phyloP scores from a whole-genome alignment of 208 protist genomes.

The Phytomonas francai region DNA sequence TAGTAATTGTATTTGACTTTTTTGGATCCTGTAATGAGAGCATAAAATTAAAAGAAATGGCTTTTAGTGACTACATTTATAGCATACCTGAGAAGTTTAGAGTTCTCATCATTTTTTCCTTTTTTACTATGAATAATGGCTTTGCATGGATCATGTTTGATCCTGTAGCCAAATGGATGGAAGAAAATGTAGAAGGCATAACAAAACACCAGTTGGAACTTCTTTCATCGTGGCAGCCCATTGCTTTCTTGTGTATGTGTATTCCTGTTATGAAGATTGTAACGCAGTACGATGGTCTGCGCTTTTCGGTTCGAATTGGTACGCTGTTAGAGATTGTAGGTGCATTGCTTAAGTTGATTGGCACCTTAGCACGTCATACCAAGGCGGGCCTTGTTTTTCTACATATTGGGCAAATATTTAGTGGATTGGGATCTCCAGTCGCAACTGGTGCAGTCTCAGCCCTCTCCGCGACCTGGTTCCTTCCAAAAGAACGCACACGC shows the following conservation, averaged over 20 bases:
- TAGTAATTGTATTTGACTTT: background rate
- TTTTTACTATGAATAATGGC: conserved; percentile 83
- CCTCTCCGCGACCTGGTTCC: conserved; percentile 81
- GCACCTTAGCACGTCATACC: conserved; percentile 25
- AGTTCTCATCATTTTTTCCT: conserved; percentile 72
- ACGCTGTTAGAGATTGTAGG: conserved; percentile 54
- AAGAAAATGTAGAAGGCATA: conserved; percentile 57
- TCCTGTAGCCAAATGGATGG: conserved; percentile 63
- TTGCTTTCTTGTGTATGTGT: conserved; percentile 62
- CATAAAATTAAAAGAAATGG: background rate
- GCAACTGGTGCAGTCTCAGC: conserved; percentile 69
- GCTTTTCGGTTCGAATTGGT: conserved; percentile 56
- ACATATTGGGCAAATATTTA: conserved; percentile 78
- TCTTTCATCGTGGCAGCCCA: conserved; percentile 77
- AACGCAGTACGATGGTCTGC: conserved; percentile 65
- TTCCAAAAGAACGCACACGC: conserved; percentile 70
- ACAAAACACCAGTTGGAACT: conserved; percentile 45
- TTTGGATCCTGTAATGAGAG: background rate
- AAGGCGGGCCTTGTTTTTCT: conserved; percentile 55
- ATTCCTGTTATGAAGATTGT: conserved; percentile 75
- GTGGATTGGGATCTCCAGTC: conserved; percentile 76
- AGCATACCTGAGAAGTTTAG: conserved; percentile 42
- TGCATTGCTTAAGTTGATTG: conserved; percentile 59
- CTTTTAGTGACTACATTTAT: background rate
- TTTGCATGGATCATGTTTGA: conserved; percentile 88